These are phyloP conservation scores for Termitomyces sp. DNA, from an alignment of 768 basidiomycete genomes.

Conservation along the genomic window DNA sequence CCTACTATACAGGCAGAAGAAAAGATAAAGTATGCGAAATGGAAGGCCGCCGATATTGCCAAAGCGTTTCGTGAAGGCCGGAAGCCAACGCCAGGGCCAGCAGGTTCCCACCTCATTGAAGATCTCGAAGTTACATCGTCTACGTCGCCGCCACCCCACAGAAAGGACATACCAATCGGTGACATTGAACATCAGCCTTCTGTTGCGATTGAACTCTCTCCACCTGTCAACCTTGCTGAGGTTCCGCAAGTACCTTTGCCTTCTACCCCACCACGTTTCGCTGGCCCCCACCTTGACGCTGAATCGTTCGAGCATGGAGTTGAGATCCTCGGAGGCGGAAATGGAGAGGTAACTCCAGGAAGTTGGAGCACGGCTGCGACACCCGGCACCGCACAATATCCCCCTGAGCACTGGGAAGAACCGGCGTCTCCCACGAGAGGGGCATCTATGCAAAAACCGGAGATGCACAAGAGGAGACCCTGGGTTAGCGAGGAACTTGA, in stretches of 20 bases:
- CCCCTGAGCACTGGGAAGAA: conserved; percentile 17
- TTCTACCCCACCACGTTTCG: conserved; percentile 18
- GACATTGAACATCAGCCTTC: conserved; percentile 20
- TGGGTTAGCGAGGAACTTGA: conserved; percentile 48
- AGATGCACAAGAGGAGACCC: conserved; percentile 24
- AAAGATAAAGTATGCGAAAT: conserved; percentile 92
- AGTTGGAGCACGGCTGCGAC: conserved; percentile 79
- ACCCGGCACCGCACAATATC: conserved; percentile 46
- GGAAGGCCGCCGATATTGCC: conserved; percentile 95
- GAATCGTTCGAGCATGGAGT: conserved; percentile 18
- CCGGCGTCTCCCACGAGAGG: conserved; percentile 14
- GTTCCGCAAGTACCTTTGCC: not conserved
- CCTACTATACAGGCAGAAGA: conserved; percentile 59
- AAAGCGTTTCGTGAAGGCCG: conserved; percentile 95
- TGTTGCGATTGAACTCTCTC: conserved; percentile 26
- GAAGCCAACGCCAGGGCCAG: conserved; percentile 77
- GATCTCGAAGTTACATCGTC: conserved; percentile 17
- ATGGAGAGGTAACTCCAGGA: conserved; percentile 45
- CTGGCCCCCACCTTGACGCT: conserved; percentile 13
- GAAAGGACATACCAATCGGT: conserved; percentile 13
- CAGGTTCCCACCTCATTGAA: conserved; percentile 40
- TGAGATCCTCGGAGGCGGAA: conserved; percentile 1
- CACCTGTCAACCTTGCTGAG: conserved; percentile 23
- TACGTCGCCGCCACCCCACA: conserved; percentile 8
- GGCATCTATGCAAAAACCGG: conserved; percentile 12